Conservation (phyloP, 169 alveolate genomes). For the Plasmodium yoelii region DNA sequence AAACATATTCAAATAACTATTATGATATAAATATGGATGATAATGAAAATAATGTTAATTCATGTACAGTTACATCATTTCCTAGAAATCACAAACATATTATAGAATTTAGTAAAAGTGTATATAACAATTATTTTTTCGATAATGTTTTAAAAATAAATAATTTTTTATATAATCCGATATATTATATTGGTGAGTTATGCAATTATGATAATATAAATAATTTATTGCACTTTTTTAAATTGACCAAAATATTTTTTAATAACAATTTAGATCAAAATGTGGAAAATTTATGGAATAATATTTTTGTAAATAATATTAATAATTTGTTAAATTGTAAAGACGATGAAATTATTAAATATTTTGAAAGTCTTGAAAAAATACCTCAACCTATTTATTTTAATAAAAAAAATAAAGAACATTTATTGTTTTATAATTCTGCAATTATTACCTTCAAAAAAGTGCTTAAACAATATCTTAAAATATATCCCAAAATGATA, state of each 20-base stretch:
- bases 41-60: slow-evolving; percentile 18
- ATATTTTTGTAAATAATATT: slow-evolving; percentile 47
- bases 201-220: slow-evolving; percentile 50
- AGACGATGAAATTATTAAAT: slow-evolving; percentile 22
- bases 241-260: slow-evolving; percentile 62
- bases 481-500: slow-evolving; percentile 3
- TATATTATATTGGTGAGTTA: slow-evolving; percentile 30
- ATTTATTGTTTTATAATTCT: slow-evolving; percentile 33
- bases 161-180: slow-evolving; percentile 51
- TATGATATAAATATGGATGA: not conserved
- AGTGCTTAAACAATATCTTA: slow-evolving; percentile 13
- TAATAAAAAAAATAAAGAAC: slow-evolving; percentile 26
- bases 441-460: slow-evolving; percentile 28
- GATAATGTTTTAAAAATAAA: slow-evolving; percentile 69
- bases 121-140: slow-evolving; percentile 35
- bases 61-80: slow-evolving; percentile 68
- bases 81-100: slow-evolving; percentile 69
- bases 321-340: slow-evolving; percentile 21
- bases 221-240: slow-evolving; percentile 56
- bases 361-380: slow-evolving; percentile 25
- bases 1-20: slow-evolving; percentile 33
- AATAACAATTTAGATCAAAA: slow-evolving; percentile 13
- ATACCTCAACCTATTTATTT: slow-evolving; percentile 53
- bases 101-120: slow-evolving; percentile 53
- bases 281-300: slow-evolving; percentile 37